Evolutionary conservation across 257 asterid genomes (phyloP).

Genomic region (Linaria vulgaris): DNA sequence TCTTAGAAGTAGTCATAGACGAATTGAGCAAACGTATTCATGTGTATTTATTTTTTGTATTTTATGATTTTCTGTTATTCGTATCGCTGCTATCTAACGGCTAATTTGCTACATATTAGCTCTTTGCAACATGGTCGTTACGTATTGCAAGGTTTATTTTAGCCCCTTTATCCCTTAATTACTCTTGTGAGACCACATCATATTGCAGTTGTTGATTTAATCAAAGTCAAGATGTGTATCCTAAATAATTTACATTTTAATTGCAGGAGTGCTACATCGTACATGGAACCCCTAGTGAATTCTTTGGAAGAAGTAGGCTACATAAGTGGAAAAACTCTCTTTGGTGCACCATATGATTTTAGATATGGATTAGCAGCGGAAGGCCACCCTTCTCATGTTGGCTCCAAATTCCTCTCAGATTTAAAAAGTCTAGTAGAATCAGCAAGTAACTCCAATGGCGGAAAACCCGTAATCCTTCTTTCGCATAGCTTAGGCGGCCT

Average conservation of each 20-base stretch:
- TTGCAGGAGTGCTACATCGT: conserved; percentile 57
- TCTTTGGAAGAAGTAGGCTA: conserved; percentile 67
- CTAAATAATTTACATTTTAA: neutral
- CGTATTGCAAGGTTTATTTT: no score
- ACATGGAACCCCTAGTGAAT: conserved; percentile 71
- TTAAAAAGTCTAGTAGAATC: conserved; percentile 52
- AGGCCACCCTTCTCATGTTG: conserved; percentile 61
- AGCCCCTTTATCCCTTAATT: no score
- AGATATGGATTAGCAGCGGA: conserved; percentile 72
- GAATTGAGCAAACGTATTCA: no score
- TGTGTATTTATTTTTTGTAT: no score
- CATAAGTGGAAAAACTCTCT: conserved; percentile 49
- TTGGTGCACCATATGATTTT: conserved; percentile 91
- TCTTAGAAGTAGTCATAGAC: no score
- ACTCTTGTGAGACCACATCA: neutral
- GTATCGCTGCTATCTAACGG: no score
- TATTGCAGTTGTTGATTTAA: neutral
- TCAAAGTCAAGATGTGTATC: neutral
- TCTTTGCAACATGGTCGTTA: no score
- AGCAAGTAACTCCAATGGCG: conserved; percentile 52
- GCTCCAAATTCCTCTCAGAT: conserved; percentile 51
- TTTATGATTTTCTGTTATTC: no score
- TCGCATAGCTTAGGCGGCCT: conserved; percentile 84
- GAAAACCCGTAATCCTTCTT: conserved; percentile 57
- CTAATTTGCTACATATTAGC: no score